phyloP scores from a whole-genome alignment of 2,329 filamentous ascomycete genomes.

The Colletotrichum sp. region DNA sequence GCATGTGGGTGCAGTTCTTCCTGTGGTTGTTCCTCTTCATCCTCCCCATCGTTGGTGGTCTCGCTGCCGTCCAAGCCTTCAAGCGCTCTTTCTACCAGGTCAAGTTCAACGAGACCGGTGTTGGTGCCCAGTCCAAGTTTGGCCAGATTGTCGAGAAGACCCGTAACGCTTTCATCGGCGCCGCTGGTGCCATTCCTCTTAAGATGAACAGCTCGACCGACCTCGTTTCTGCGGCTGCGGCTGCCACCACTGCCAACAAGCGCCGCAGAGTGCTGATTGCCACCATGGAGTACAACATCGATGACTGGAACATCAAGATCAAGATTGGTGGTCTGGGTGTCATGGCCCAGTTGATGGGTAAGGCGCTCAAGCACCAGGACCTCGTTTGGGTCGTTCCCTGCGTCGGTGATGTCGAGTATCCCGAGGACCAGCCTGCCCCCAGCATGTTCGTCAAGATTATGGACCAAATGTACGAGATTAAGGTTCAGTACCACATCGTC shows the following conservation, averaged over 20 bases:
- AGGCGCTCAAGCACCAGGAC: slow-evolving; percentile 68
- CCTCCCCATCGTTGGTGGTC: slow-evolving; percentile 55
- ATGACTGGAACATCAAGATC: slow-evolving; percentile 73
- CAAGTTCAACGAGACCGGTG: slow-evolving; percentile 40
- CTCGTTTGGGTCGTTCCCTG: slow-evolving; percentile 68
- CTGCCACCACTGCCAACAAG: slow-evolving; percentile 28
- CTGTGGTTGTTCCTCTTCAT: slow-evolving; percentile 58
- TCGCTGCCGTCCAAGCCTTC: slow-evolving; percentile 57
- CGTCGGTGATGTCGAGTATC: slow-evolving; percentile 69
- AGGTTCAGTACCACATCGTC: slow-evolving; percentile 67
- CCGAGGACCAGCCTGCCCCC: slow-evolving; percentile 60
- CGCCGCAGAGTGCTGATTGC: slow-evolving; percentile 68
- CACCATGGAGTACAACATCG: slow-evolving; percentile 76
- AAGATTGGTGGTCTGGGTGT: slow-evolving; percentile 75
- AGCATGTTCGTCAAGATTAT: slow-evolving; percentile 68
- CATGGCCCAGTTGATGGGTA: slow-evolving; percentile 74
- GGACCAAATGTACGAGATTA: slow-evolving; percentile 63
- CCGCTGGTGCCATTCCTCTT: slow-evolving; percentile 30
- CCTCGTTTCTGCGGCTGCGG: slow-evolving; percentile 24
- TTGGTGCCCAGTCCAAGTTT: slow-evolving; percentile 55
- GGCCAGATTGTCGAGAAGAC: slow-evolving; percentile 43
- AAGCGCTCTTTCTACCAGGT: slow-evolving; percentile 56
- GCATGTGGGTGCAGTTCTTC: slow-evolving; percentile 54
- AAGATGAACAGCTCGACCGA: slow-evolving; percentile 21
- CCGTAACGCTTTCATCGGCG: slow-evolving; percentile 29